phyloP scores from a whole-genome alignment of 1,284 basidiomycete species.

The Macrocystidia cucumis region DNA sequence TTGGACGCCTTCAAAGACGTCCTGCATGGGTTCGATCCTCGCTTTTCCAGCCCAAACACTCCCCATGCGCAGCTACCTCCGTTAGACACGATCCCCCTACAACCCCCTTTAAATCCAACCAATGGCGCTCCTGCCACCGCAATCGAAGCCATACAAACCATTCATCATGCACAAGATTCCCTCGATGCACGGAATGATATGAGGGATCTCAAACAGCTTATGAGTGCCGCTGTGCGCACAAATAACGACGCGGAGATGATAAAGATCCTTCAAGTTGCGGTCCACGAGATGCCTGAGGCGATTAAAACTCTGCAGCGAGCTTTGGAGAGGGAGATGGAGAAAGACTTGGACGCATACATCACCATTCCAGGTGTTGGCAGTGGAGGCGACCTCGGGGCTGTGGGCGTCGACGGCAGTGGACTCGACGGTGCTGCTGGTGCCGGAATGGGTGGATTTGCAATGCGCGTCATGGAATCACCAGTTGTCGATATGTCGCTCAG shows the following conservation, averaged over 20 bases:
- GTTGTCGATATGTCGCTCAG: too few relatives aligned
- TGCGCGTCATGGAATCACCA: too few relatives aligned
- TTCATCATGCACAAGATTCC: conserved; percentile 43
- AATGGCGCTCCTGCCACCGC: too few relatives aligned
- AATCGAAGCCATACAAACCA: conserved; percentile 23
- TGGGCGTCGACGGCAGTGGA: conserved; percentile 8
- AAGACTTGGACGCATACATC: conserved; percentile 5
- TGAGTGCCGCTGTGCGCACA: conserved; percentile 49
- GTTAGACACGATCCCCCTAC: conserved; percentile 3
- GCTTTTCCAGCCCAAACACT: neutral
- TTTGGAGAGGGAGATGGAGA: conserved; percentile 38
- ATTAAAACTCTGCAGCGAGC: conserved; percentile 71
- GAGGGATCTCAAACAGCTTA: conserved; percentile 47
- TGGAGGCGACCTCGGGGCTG: conserved; percentile 13
- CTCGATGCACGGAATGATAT: conserved; percentile 47
- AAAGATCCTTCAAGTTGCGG: conserved; percentile 50
- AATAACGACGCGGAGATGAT: conserved; percentile 61
- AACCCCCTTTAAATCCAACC: conserved; percentile 16
- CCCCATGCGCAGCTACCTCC: neutral
- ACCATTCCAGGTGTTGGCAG: neutral
- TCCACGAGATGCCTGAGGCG: conserved; percentile 71
- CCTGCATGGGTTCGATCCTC: too few relatives aligned
- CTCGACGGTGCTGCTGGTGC: neutral
- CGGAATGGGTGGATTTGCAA: too few relatives aligned
- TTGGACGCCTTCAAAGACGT: too few relatives aligned